Conservation (phyloP, 2,329 filamentous ascomycete species). For the Colletotrichum sidae region DNA sequence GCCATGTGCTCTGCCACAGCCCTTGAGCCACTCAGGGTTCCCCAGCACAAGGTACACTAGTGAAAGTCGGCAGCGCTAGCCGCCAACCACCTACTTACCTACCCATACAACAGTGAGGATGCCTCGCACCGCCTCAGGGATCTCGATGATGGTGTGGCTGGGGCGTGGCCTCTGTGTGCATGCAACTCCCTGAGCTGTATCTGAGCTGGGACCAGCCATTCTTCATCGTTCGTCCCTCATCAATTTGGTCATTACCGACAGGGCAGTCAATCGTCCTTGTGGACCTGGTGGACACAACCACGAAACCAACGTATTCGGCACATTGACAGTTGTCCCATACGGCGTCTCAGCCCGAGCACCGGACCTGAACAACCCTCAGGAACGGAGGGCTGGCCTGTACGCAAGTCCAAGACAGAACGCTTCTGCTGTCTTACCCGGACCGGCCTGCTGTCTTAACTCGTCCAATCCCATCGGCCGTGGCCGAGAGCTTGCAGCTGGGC, state of each 20-base stretch:
- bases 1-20: conserved; percentile 15
- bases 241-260: too few species aligned
- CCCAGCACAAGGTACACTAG: background rate
- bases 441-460: conserved; percentile 9
- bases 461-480: conserved; percentile 18
- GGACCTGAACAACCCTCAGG: too few species aligned
- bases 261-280: background rate
- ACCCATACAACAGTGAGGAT: conserved; percentile 1
- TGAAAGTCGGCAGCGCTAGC: background rate
- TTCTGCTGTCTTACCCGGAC: conserved; percentile 21
- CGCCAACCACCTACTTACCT: background rate
- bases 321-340: background rate
- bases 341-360: background rate
- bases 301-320: too few species aligned
- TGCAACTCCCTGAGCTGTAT: too few species aligned
- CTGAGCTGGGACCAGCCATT: too few species aligned
- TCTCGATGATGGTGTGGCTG: conserved; percentile 19
- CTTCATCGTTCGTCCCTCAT: too few species aligned
- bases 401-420: conserved; percentile 32
- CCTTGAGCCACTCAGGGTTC: conserved; percentile 12
- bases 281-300: too few species aligned
- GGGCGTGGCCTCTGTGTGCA: background rate
- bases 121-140: conserved; percentile 28
- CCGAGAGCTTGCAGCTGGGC: conserved; percentile 4
- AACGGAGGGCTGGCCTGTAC: conserved; percentile 3